Conservation (phyloP, 2,329 filamentous ascomycete genomes). For the Colletotrichum kahawae region DNA sequence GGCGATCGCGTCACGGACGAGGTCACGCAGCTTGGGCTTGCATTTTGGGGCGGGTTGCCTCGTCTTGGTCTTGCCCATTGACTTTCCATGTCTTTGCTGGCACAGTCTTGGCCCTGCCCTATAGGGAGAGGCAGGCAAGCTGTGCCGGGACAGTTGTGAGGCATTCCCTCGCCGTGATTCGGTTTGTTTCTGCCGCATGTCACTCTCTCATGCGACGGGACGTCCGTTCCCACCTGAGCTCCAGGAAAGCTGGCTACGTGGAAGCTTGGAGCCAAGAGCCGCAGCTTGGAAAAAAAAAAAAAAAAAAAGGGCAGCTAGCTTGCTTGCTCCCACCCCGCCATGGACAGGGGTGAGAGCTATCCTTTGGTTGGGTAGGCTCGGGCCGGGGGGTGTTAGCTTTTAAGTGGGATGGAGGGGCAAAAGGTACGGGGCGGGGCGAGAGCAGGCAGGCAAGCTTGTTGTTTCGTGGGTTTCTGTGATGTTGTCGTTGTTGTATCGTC, state of each 20-base stretch:
- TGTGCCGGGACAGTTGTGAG: background rate
- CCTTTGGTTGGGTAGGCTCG: background rate
- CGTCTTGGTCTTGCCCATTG: background rate
- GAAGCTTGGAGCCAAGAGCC: background rate
- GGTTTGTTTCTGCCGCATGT: constrained; percentile 3
- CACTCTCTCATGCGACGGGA: background rate
- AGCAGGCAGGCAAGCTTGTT: background rate
- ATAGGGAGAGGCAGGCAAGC: background rate
- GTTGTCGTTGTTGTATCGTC: background rate
- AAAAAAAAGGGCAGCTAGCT: background rate
- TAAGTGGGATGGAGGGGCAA: constrained; percentile 16
- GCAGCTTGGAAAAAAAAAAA: background rate
- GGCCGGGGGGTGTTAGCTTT: background rate
- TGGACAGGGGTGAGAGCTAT: background rate
- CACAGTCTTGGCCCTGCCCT: background rate
- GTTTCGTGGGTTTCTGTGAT: background rate
- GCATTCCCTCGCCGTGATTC: background rate
- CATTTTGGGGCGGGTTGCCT: background rate
- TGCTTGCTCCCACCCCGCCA: background rate
- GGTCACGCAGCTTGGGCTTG: background rate
- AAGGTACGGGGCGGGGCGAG: background rate
- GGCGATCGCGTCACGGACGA: constrained; percentile 8
- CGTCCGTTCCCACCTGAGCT: background rate
- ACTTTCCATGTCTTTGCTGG: background rate
- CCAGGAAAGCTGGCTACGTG: background rate